Percentiles rank a stretch among this genome's conserved stretches.
These are phyloP conservation scores for Clavispora fructus DNA, from an alignment of 805 yeast species.

Conservation along the genomic window DNA sequence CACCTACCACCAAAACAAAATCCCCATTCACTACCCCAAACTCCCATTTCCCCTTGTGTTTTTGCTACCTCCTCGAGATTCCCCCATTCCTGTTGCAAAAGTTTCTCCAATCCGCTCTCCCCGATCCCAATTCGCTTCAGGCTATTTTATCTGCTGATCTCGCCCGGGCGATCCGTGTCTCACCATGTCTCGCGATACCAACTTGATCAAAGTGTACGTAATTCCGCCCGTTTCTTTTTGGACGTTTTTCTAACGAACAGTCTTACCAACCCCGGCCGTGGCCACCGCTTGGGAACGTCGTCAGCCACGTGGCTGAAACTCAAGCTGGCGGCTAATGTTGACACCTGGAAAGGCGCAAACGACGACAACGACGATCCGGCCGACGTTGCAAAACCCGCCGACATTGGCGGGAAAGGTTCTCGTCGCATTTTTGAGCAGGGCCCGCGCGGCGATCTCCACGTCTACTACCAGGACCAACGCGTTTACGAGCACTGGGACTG, in stretches of 20 bases:
- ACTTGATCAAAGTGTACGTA: slow-evolving; percentile 4
- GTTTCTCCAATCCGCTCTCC: not conserved
- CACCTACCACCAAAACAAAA: not conserved
- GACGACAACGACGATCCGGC: not conserved
- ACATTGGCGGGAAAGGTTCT: not conserved
- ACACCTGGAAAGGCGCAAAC: slow-evolving; percentile 1
- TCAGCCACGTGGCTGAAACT: slow-evolving; percentile 40
- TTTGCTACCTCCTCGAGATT: not conserved
- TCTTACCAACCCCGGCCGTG: slow-evolving; percentile 29
- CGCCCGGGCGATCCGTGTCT: not conserved
- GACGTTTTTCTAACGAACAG: slow-evolving; percentile 12
- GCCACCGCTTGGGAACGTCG: slow-evolving; percentile 35
- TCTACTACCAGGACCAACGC: slow-evolving; percentile 16
- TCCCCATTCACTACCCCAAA: not conserved
- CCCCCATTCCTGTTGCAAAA: not conserved
- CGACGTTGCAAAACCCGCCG: not conserved
- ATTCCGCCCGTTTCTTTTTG: too few relatives aligned
- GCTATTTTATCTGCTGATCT: not conserved
- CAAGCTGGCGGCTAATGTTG: slow-evolving; percentile 26
- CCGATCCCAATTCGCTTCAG: not conserved
- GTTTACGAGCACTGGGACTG: slow-evolving; percentile 34
- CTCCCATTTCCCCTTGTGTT: not conserved
- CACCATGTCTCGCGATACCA: not conserved
- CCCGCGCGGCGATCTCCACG: slow-evolving; percentile 27
- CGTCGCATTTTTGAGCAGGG: slow-evolving; percentile 21